phyloP scores from a whole-genome alignment of 2,329 filamentous ascomycete species.

The Cercospora zeae-maydis region DNA sequence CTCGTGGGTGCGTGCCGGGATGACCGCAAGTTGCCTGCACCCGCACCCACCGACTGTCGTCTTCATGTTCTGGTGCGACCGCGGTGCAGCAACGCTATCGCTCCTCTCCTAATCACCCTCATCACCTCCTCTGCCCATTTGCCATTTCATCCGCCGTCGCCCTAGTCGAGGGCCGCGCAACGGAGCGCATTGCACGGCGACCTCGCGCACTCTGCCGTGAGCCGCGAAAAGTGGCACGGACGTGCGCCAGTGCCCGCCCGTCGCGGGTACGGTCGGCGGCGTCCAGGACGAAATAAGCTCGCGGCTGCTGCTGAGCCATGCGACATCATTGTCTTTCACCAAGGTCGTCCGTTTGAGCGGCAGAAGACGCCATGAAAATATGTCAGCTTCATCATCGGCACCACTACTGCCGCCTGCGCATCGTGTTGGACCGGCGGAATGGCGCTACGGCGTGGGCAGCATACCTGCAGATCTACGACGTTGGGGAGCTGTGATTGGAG shows the following conservation, averaged over 20 bases:
- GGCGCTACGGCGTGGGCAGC: constrained; percentile 12
- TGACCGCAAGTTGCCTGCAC: constrained; percentile 5
- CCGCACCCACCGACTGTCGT: too few relatives aligned
- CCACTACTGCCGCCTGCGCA: constrained; percentile 8
- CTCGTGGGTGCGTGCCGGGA: constrained; percentile 9
- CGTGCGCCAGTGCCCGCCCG: constrained; percentile 3
- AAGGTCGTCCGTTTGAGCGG: constrained; percentile 6
- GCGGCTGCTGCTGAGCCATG: not conserved
- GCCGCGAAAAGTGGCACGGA: not conserved
- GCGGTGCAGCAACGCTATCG: not conserved
- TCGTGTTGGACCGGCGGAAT: constrained; percentile 1
- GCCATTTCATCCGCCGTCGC: not conserved
- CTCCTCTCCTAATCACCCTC: not conserved
- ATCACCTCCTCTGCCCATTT: not conserved
- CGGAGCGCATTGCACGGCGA: not conserved
- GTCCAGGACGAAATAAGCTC: not conserved
- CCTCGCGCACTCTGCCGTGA: not conserved
- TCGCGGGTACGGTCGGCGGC: constrained; percentile 8
- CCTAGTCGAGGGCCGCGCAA: not conserved
- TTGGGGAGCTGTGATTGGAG: constrained; percentile 14
- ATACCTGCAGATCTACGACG: constrained; percentile 15
- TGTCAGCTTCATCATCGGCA: not conserved
- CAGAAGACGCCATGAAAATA: not conserved
- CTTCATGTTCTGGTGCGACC: constrained; percentile 6
- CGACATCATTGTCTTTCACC: constrained; percentile 12